Base-by-base conservation (phyloP, 139 green algal genomes). In the Picochlorum sp. region DNA sequence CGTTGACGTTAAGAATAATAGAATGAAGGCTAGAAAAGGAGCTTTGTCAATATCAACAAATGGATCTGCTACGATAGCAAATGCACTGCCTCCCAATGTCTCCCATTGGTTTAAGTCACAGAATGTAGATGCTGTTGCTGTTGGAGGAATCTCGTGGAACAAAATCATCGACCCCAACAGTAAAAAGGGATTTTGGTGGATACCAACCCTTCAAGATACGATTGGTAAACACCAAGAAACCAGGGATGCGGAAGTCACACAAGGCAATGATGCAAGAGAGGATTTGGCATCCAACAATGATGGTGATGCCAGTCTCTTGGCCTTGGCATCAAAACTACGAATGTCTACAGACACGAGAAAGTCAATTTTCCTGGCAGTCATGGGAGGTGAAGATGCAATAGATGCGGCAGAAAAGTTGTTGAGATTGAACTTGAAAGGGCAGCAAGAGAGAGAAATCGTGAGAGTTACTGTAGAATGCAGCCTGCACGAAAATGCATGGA, bases 1-100 rank as follows among this genome's bases (percentile, higher is more conserved):
- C 13, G 65, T 94, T 47, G 88, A 95, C 68, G 83, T 94, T 38
- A 95, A 95, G 67, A 94, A 95, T 75, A 94, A 94, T 76, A 68
- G 66, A 57, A 72, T 64, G 55, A 57, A 31, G 52, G 3, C 38
- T 9, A 20, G 34, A 23, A 7, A 50, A 51, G 15, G 38, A 28
- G 54, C 57, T 52, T 21, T 54, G 7, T 20, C 47, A 54, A 54
- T 54, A 54, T 21, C 47, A 20, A 13, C n/a, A 21, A 21, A 54
- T 10, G 47, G 47, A 0, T 26, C 47, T 26, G n/a, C 16, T 9
- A 20, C 47, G 15, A 20, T 54, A 26, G n/a, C 47, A 13, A 26
- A 20, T 54, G 20, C 76, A 77, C 67, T 92, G 20, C 60, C 72
- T 2, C 60, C 68, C 3, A 69, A 38, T 2, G 41, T 77, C 3